Conservation (phyloP, 257 asterid genomes). For the Cruciata laevipes region DNA sequence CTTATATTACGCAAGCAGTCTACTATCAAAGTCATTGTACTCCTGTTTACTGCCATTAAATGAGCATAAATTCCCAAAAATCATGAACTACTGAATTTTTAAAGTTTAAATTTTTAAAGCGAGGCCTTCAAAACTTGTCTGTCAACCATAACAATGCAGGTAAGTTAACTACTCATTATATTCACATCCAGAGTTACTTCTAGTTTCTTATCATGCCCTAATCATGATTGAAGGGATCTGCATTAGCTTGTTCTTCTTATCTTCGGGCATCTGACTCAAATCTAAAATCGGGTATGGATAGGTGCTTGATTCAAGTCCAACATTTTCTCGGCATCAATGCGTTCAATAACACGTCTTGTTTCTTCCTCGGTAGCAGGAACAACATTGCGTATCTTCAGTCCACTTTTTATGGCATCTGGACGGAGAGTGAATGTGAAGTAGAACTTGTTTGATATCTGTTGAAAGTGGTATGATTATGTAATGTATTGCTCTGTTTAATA, state of each 20-base stretch:
- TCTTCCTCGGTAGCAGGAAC: constrained; percentile 92
- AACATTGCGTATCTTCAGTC: constrained; percentile 55
- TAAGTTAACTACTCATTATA: neutral
- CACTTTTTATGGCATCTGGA: constrained; percentile 42
- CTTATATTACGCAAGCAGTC: too few species aligned
- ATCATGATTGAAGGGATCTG: neutral
- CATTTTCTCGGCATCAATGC: constrained; percentile 61
- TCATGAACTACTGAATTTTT: too few species aligned
- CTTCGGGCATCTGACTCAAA: neutral
- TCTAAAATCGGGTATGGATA: neutral
- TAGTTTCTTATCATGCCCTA: neutral
- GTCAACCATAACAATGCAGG: too few species aligned
- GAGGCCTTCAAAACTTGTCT: neutral
- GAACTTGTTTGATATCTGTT: constrained; percentile 81
- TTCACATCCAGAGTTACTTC: neutral
- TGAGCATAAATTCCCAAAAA: too few species aligned
- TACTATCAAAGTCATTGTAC: too few species aligned
- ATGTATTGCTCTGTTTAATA: neutral
- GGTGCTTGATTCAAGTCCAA: neutral
- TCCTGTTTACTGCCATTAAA: too few species aligned
- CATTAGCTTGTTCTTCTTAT: neutral
- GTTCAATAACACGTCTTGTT: constrained; percentile 69
- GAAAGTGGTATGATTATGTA: neutral
- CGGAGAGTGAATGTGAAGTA: constrained; percentile 74
- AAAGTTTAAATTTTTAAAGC: neutral